A percentile compares a stretch with the other conserved stretches of the same genome.
These are phyloP conservation scores for Trichophyton rubrum DNA, from an alignment of 2,329 filamentous ascomycete genomes.

Conservation along the genomic window DNA sequence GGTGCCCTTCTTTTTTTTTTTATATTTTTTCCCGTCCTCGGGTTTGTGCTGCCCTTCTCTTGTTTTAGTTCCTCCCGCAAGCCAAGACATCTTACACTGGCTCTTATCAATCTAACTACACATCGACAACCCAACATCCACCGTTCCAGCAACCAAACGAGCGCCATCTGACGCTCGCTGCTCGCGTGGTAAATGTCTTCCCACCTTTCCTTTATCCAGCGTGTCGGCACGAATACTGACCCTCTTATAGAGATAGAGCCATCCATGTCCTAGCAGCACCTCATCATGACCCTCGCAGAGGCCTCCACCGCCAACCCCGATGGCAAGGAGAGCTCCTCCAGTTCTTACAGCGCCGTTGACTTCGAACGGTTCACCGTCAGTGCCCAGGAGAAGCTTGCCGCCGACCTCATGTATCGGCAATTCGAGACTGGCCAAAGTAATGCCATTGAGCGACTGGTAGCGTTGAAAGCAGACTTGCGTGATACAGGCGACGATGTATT, in stretches of 20 bases:
- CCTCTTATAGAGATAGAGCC: neutral
- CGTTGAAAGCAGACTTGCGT: constrained; percentile 46
- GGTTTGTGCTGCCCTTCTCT: too few relatives aligned
- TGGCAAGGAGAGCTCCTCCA: neutral
- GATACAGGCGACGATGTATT: constrained; percentile 46
- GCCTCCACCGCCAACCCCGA: neutral
- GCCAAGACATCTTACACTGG: neutral
- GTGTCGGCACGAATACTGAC: neutral
- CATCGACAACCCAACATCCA: neutral
- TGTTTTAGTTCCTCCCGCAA: neutral
- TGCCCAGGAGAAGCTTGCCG: constrained; percentile 2
- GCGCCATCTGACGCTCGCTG: neutral
- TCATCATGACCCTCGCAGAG: neutral
- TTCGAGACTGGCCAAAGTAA: constrained; percentile 43
- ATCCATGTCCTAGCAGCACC: neutral
- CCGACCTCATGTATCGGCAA: constrained; percentile 13
- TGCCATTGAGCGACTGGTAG: constrained; percentile 47
- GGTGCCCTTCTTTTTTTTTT: neutral
- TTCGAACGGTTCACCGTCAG: constrained; percentile 2
- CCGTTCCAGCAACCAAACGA: neutral
- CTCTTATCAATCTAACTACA: neutral
- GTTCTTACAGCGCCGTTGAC: neutral
- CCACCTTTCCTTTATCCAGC: neutral
- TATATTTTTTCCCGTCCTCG: neutral
- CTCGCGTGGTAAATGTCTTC: neutral